Evolutionary conservation across 2,329 filamentous ascomycete genomes (phyloP).

Genomic region (Aaosphaeria arxii): DNA sequence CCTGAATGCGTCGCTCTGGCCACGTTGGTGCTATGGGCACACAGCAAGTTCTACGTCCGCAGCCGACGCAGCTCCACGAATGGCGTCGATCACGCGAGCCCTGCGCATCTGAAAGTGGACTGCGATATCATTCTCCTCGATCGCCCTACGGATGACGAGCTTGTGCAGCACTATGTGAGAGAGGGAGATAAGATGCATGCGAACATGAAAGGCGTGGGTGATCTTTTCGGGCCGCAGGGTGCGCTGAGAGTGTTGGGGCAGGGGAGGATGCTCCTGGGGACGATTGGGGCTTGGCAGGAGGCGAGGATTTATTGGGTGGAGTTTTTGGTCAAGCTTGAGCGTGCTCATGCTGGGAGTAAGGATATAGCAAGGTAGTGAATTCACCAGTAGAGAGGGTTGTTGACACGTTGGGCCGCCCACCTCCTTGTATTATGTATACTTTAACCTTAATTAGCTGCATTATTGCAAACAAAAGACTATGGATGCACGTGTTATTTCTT

Average conservation of each 20-base stretch:
- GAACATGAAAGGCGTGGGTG: not conserved
- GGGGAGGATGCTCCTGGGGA: not conserved
- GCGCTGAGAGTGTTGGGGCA: not conserved
- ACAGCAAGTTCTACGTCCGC: not conserved
- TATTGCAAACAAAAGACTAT: no score
- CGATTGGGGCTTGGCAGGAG: not conserved
- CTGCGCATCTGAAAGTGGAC: constrained; percentile 1
- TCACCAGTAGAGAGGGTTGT: no score
- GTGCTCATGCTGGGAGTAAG: not conserved
- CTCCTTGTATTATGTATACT: no score
- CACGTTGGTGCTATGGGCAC: constrained; percentile 47
- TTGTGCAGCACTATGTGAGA: constrained; percentile 56
- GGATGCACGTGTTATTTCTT: no score
- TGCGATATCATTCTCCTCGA: constrained; percentile 48
- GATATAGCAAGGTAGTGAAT: not conserved
- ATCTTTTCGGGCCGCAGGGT: not conserved
- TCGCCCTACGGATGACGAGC: constrained; percentile 56
- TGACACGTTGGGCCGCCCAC: no score
- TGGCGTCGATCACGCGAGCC: not conserved
- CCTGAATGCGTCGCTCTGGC: constrained; percentile 46
- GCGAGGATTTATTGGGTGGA: not conserved
- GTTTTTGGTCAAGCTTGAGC: not conserved
- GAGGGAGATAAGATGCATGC: constrained; percentile 46
- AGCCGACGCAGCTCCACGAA: not conserved
- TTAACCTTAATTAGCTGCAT: no score